A percentile compares a stretch with the other conserved stretches of the same genome.
phyloP scores from a whole-genome alignment of 345 rosid species.

The Syzygium grande region DNA sequence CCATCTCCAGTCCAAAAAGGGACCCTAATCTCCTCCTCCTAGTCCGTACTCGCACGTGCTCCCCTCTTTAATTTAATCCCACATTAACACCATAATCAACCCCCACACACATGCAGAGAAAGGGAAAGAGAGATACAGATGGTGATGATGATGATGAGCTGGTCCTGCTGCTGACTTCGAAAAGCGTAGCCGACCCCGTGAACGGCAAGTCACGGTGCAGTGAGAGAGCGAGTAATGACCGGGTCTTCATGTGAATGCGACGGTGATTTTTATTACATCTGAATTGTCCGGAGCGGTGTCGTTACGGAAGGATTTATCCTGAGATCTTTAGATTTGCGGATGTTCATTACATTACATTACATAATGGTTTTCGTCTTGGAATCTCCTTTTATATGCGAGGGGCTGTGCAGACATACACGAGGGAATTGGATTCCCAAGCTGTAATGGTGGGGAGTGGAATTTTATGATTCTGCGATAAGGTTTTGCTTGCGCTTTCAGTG shows the following conservation, averaged over 20 bases:
- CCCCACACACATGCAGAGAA: neutral
- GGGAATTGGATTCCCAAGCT: neutral
- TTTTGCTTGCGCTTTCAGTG: neutral
- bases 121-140: neutral
- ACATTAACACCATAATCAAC: neutral
- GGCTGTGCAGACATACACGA: too few species aligned
- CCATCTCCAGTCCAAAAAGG: neutral
- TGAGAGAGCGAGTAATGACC: neutral
- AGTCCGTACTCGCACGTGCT: neutral
- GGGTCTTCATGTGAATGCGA: neutral
- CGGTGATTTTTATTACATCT: neutral
- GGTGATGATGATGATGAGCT: neutral
- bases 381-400: neutral
- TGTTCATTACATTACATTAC: neutral
- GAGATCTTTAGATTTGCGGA: neutral
- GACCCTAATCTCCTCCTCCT: neutral
- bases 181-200: conserved; percentile 2
- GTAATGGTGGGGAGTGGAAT: neutral
- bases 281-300: neutral
- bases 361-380: neutral
- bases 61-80: neutral
- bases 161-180: conserved; percentile 1
- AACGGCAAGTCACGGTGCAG: neutral
- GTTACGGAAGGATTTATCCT: neutral
- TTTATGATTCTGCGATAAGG: neutral